Percentiles rank a stretch among this genome's conserved stretches.
Evolutionary conservation across 495 filamentous ascomycete genomes (phyloP).

Genomic region (Penicillium soppii): DNA sequence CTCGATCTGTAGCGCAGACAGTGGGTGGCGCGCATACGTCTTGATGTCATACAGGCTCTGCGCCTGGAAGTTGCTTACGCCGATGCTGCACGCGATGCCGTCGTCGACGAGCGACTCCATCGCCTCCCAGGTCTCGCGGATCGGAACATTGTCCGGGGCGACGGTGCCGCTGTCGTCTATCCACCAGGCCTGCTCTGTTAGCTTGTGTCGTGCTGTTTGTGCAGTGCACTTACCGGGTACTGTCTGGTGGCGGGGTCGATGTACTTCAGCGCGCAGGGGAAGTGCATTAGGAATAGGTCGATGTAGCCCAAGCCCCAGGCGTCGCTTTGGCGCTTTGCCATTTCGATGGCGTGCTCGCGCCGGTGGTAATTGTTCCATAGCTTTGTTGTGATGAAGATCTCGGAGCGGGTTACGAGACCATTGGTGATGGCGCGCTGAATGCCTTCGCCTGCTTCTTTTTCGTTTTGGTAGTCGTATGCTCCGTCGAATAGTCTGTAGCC

Average conservation of each 20-base stretch:
- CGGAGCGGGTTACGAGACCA: conserved; percentile 75
- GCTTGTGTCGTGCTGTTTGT: neutral
- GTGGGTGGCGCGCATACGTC: conserved; percentile 72
- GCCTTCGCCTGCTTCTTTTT: conserved; percentile 77
- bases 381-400: conserved; percentile 87
- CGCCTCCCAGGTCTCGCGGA: conserved; percentile 80
- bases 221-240: conserved; percentile 5
- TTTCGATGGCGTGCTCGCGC: conserved; percentile 65
- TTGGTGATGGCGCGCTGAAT: conserved; percentile 81
- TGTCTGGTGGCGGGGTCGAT: conserved; percentile 70
- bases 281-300: conserved; percentile 79
- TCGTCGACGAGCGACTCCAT: conserved; percentile 73
- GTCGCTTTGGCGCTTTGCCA: conserved; percentile 66
- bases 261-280: conserved; percentile 76
- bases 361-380: conserved; percentile 90
- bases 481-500: conserved; percentile 86
- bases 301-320: conserved; percentile 86
- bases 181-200: conserved; percentile 68
- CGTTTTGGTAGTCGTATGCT: conserved; percentile 87
- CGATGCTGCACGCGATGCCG: conserved; percentile 72
- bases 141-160: conserved; percentile 60
- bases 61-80: conserved; percentile 82
- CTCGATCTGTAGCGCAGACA: conserved; percentile 85
- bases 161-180: conserved; percentile 57
- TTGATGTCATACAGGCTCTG: conserved; percentile 77